Evolutionary conservation across 768 basidiomycete genomes (phyloP).

Genomic region (Cystoderma amianthinum): DNA sequence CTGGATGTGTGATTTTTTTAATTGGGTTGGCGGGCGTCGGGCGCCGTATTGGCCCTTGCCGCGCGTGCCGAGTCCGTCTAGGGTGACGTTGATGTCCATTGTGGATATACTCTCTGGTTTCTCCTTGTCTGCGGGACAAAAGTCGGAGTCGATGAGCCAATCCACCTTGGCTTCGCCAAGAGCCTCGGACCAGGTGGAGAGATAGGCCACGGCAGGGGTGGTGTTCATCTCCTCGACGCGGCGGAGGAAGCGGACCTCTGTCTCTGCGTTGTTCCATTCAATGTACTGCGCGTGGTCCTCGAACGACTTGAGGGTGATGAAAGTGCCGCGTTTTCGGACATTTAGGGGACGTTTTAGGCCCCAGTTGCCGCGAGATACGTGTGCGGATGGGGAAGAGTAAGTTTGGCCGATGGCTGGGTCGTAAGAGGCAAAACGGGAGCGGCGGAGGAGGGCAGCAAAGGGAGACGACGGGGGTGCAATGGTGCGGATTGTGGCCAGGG

Average conservation of each 20-base stretch:
- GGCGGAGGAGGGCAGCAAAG: constrained; percentile 71
- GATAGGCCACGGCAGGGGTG: constrained; percentile 18
- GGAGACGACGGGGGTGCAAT: constrained; percentile 43
- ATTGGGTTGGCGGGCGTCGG: constrained; percentile 7
- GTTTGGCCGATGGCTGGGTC: constrained; percentile 75
- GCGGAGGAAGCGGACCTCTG: constrained; percentile 59
- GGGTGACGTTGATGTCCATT: constrained; percentile 6
- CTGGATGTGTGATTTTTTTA: no score
- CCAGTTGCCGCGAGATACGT: constrained; percentile 75
- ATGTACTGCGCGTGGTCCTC: constrained; percentile 73
- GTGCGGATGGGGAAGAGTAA: constrained; percentile 63
- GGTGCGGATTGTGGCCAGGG: neutral
- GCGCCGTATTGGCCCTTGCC: constrained; percentile 21
- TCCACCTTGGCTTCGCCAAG: constrained; percentile 26
- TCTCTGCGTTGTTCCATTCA: constrained; percentile 67
- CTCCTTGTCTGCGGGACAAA: constrained; percentile 14
- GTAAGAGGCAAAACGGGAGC: constrained; percentile 76
- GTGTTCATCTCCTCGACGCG: constrained; percentile 59
- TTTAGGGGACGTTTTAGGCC: constrained; percentile 81
- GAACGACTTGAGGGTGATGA: constrained; percentile 59
- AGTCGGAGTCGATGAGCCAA: constrained; percentile 42
- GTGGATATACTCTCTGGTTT: neutral
- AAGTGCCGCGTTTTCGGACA: constrained; percentile 53
- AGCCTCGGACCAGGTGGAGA: constrained; percentile 27
- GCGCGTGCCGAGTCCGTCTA: constrained; percentile 12